Conservation (phyloP, 2,329 filamentous ascomycete genomes). For the Fusarium luffae region DNA sequence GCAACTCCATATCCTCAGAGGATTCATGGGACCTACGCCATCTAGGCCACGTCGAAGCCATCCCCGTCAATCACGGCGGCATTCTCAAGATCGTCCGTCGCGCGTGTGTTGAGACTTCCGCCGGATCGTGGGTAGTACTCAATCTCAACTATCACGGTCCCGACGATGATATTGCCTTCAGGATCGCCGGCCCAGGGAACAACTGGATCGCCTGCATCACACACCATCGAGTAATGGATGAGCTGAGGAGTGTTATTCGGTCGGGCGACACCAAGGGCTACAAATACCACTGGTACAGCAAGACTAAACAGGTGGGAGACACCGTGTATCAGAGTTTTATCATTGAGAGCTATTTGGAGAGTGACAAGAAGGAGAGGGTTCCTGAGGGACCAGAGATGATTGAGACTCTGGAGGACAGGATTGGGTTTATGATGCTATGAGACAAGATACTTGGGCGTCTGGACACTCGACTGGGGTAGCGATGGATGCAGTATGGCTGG, state of each 20-base stretch:
- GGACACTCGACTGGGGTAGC: no score
- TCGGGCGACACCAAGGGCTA: not conserved
- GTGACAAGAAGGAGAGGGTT: not conserved
- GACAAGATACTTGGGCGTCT: no score
- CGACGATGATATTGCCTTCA: not conserved
- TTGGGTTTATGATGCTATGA: not conserved
- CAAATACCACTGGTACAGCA: not conserved
- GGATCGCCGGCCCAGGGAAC: not conserved
- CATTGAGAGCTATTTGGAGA: not conserved
- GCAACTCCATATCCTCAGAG: not conserved
- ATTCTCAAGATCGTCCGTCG: not conserved
- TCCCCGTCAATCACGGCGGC: not conserved
- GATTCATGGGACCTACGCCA: not conserved
- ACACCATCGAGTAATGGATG: fast-evolving
- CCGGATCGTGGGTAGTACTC: not conserved
- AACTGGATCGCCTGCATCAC: not conserved
- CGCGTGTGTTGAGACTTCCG: not conserved
- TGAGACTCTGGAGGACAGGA: not conserved
- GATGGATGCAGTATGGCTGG: not conserved
- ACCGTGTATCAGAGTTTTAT: not conserved
- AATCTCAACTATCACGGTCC: not conserved
- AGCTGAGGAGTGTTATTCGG: not conserved
- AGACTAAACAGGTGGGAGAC: no score
- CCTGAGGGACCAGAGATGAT: not conserved
- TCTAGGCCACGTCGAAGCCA: not conserved